A percentile compares a stretch with the other conserved stretches of the same genome.
phyloP scores from a whole-genome alignment of 768 basidiomycete species.

The Xerocomellus dryophilus region DNA sequence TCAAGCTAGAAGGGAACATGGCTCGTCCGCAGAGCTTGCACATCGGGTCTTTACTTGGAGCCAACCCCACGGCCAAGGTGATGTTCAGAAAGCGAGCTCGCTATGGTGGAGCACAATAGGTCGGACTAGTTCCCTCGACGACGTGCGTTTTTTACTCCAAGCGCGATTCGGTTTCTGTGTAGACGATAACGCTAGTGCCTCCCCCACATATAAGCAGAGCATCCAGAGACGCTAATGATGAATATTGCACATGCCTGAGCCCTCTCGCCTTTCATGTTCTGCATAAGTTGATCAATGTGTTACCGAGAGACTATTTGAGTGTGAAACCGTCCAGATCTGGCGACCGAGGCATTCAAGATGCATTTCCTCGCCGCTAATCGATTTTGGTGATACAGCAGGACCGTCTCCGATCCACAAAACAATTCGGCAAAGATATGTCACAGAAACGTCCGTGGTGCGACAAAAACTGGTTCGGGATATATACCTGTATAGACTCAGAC shows the following conservation, averaged over 20 bases:
- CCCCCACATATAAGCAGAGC: too few species aligned
- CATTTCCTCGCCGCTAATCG: too few species aligned
- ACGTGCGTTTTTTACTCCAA: neutral
- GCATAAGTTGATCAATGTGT: too few species aligned
- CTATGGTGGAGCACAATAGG: neutral
- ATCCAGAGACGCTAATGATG: neutral
- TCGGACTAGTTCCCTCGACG: neutral
- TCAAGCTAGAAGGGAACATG: slow-evolving; percentile 6
- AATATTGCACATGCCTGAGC: neutral
- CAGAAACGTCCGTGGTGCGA: too few species aligned
- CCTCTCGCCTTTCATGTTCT: neutral
- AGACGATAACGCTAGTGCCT: too few species aligned
- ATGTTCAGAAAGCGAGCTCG: slow-evolving; percentile 7
- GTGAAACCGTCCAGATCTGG: too few species aligned
- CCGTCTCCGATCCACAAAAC: too few species aligned
- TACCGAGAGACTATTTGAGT: too few species aligned
- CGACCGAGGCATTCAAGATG: too few species aligned
- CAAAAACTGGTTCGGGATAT: too few species aligned
- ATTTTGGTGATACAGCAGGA: too few species aligned
- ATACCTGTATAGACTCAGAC: neutral
- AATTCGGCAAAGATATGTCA: too few species aligned
- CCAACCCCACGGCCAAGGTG: neutral
- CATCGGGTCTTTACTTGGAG: neutral
- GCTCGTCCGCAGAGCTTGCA: neutral
- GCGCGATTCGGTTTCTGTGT: neutral